A percentile compares a stretch with the other conserved stretches of the same genome.
These are phyloP conservation scores for Irpex rosettiformis DNA, from an alignment of 1,284 basidiomycete species.

Conservation along the genomic window DNA sequence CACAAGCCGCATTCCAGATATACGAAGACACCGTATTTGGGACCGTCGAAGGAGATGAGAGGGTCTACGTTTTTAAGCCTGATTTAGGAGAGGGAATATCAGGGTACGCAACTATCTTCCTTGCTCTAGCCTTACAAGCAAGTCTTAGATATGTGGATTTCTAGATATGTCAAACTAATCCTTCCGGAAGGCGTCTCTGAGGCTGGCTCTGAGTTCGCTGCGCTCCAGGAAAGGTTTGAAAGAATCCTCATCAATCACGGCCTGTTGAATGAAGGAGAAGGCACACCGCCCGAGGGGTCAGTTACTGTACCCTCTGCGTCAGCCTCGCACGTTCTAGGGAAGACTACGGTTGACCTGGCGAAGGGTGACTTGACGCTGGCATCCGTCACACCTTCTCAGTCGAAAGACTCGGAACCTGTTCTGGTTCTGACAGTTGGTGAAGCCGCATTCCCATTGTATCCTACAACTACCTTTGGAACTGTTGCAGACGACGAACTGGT, in stretches of 20 bases:
- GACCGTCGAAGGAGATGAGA: constrained; percentile 12
- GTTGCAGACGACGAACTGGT: constrained; percentile 21
- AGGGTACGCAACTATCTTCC: constrained; percentile 5
- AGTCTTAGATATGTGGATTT: neutral
- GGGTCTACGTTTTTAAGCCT: constrained; percentile 12
- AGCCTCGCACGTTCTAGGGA: neutral
- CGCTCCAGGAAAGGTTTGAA: constrained; percentile 12
- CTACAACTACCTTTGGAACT: constrained; percentile 26
- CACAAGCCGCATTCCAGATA: constrained; percentile 11
- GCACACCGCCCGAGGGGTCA: neutral
- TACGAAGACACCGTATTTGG: constrained; percentile 10
- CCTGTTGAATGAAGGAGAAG: constrained; percentile 3
- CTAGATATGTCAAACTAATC: constrained; percentile 9
- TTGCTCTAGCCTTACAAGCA: neutral
- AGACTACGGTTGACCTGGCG: neutral
- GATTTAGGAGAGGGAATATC: constrained; percentile 11
- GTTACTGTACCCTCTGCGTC: neutral
- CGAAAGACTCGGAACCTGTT: constrained; percentile 10
- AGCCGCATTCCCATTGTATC: constrained; percentile 25
- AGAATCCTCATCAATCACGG: constrained; percentile 9
- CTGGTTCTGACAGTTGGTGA: constrained; percentile 24
- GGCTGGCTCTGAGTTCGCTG: constrained; percentile 7
- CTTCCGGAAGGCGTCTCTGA: constrained; percentile 11
- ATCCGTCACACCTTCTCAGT: neutral
- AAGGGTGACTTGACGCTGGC: constrained; percentile 2